A percentile compares a stretch with the other conserved stretches of the same genome.
Conservation (phyloP, 345 rosid genomes). For the Euphorbia tirucalli region DNA sequence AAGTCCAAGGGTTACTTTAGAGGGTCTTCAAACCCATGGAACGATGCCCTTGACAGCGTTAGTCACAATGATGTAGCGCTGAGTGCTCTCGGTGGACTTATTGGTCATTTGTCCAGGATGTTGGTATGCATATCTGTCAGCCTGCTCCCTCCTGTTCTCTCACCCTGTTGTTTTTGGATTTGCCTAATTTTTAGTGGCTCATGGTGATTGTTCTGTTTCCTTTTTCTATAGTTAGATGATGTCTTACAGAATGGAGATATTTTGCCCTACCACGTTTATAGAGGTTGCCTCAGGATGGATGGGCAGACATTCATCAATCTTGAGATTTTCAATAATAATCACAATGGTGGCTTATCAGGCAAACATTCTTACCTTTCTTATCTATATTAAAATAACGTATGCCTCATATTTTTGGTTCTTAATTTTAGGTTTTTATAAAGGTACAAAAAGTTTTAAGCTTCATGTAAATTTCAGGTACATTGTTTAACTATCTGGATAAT, state of each 20-base stretch:
- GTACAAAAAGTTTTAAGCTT: not conserved
- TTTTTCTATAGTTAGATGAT: slow-evolving; percentile 59
- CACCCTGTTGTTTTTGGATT: not conserved
- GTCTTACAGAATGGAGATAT: slow-evolving; percentile 71
- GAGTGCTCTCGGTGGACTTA: slow-evolving; percentile 78
- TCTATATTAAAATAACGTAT: not conserved
- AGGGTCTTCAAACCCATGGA: slow-evolving; percentile 55
- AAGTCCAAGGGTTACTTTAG: slow-evolving; percentile 64
- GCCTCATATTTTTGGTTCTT: not conserved
- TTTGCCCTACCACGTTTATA: slow-evolving; percentile 73
- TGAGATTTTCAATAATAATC: slow-evolving; percentile 76
- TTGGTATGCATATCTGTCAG: slow-evolving; percentile 52
- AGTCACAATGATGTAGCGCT: slow-evolving; percentile 47
- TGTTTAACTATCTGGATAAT: slow-evolving; percentile 76
- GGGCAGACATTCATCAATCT: slow-evolving; percentile 93
- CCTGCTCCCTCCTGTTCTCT: not conserved
- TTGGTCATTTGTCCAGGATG: slow-evolving; percentile 74
- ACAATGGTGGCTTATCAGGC: slow-evolving; percentile 78
- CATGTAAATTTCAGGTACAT: slow-evolving; percentile 59
- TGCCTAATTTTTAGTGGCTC: slow-evolving; percentile 8
- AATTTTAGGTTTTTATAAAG: not conserved
- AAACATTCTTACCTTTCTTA: slow-evolving; percentile 30
- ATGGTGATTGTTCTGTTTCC: slow-evolving; percentile 14
- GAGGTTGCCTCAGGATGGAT: slow-evolving; percentile 82
- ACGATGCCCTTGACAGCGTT: slow-evolving; percentile 45